phyloP scores from a whole-genome alignment of 352 stramenopile species.

The Thraustotheca clavata region DNA sequence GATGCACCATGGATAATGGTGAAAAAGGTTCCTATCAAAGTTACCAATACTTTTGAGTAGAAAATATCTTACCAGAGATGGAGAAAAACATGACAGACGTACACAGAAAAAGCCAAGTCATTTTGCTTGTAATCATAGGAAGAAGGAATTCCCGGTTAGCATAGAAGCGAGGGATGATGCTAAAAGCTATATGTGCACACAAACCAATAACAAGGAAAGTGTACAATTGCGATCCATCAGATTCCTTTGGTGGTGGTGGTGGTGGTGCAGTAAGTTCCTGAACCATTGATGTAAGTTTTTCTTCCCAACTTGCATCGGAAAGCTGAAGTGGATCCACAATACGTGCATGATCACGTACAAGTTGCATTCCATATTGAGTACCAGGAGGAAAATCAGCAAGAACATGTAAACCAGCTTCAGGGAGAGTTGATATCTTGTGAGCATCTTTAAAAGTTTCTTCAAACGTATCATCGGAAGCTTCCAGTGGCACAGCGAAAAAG shows the following conservation, averaged over 20 bases:
- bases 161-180: not conserved
- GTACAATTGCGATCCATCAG: not conserved
- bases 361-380: not conserved
- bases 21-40: constrained; percentile 14
- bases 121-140: not conserved
- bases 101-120: constrained; percentile 2
- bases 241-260: not conserved
- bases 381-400: not conserved
- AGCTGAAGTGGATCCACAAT: not conserved
- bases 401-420: constrained; percentile 3
- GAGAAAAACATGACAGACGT: constrained; percentile 12
- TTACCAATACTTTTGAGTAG: not conserved
- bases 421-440: not conserved
- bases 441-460: not conserved
- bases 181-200: not conserved
- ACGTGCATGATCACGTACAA: not conserved
- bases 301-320: not conserved
- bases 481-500: constrained; percentile 13
- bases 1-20: constrained; percentile 19
- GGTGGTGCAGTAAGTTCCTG: not conserved
- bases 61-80: constrained; percentile 3
- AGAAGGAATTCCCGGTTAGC: not conserved
- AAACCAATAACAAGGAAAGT: not conserved
- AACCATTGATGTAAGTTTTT: not conserved
- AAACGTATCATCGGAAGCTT: not conserved